Percentiles rank a stretch among this genome's conserved stretches.
phyloP scores from a whole-genome alignment of 768 basidiomycete species.

The Coprinellus micaceus region DNA sequence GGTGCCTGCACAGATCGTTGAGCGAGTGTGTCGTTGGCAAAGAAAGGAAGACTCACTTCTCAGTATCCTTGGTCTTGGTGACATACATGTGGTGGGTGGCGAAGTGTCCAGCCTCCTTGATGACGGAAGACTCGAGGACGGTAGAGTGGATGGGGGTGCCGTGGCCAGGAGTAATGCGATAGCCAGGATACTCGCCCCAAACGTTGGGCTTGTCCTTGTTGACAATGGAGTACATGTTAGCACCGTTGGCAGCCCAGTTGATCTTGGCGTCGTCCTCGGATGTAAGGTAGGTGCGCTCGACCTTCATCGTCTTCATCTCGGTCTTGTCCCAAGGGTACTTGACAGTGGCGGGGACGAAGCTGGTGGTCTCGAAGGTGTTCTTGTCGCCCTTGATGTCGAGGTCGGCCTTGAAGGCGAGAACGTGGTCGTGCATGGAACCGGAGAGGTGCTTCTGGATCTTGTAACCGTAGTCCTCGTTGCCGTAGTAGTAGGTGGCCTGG shows the following conservation, averaged over 20 bases:
- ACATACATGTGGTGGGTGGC: constrained; percentile 5
- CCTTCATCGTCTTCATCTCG: background rate
- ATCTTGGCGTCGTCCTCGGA: constrained; percentile 5
- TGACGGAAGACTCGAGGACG: background rate
- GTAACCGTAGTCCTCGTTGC: constrained; percentile 2
- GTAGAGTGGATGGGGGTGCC: constrained; percentile 3
- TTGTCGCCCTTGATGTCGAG: constrained; percentile 5
- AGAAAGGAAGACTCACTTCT: background rate
- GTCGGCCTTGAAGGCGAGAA: constrained; percentile 4
- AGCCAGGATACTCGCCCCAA: constrained; percentile 7
- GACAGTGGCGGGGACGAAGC: background rate
- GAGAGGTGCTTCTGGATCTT: constrained; percentile 4
- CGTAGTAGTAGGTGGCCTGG: constrained; percentile 1
- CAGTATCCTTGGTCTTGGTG: constrained; percentile 1
- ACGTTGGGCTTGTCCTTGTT: constrained; percentile 1
- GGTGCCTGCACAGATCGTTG: background rate
- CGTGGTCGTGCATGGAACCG: constrained; percentile 7
- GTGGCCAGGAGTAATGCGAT: constrained; percentile 2
- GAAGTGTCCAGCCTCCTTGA: background rate
- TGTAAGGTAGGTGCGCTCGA: background rate
- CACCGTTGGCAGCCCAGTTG: constrained; percentile 3
- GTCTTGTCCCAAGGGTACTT: background rate
- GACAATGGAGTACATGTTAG: background rate
- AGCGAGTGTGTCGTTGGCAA: too few relatives aligned
- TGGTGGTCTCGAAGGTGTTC: constrained; percentile 3